Conservation (phyloP, 805 yeast genomes). For the Wickerhamomyces subpelliculosus region DNA sequence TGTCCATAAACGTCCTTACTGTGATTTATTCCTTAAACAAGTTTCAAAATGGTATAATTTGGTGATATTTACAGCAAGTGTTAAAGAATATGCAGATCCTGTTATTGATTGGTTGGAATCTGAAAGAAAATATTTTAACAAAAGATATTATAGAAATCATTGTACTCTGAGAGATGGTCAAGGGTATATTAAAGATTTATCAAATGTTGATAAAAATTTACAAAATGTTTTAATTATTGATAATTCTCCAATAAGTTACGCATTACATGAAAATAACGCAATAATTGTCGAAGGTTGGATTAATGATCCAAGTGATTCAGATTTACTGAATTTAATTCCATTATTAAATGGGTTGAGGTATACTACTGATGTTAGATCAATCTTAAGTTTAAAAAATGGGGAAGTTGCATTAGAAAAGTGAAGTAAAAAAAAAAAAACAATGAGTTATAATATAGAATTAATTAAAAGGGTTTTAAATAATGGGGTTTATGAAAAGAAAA, state of each 20-base stretch:
- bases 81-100: slow-evolving; percentile 94
- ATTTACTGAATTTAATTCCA: slow-evolving; percentile 75
- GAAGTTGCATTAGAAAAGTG: slow-evolving; percentile 47
- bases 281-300: slow-evolving; percentile 97
- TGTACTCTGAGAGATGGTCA: slow-evolving; percentile 73
- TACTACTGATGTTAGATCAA: slow-evolving; percentile 76
- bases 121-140: slow-evolving; percentile 44
- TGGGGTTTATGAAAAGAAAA: no score
- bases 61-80: slow-evolving; percentile 91
- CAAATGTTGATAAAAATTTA: slow-evolving; percentile 44
- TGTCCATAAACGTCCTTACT: slow-evolving; percentile 87
- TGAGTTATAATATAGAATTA: no score
- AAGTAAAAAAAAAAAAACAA: not conserved
- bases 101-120: slow-evolving; percentile 87
- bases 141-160: slow-evolving; percentile 69
- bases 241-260: slow-evolving; percentile 88
- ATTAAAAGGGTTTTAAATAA: no score
- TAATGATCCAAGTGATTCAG: slow-evolving; percentile 88
- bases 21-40: slow-evolving; percentile 74
- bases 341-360: slow-evolving; percentile 67
- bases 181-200: slow-evolving; percentile 79
- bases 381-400: slow-evolving; percentile 71
- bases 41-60: slow-evolving; percentile 84
- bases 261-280: slow-evolving; percentile 80
- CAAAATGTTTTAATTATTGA: slow-evolving; percentile 74